Percentiles rank a stretch among this genome's conserved stretches.
These are phyloP conservation scores for Exophiala sp. DNA, from an alignment of 2,329 filamentous ascomycete species.

Conservation along the genomic window DNA sequence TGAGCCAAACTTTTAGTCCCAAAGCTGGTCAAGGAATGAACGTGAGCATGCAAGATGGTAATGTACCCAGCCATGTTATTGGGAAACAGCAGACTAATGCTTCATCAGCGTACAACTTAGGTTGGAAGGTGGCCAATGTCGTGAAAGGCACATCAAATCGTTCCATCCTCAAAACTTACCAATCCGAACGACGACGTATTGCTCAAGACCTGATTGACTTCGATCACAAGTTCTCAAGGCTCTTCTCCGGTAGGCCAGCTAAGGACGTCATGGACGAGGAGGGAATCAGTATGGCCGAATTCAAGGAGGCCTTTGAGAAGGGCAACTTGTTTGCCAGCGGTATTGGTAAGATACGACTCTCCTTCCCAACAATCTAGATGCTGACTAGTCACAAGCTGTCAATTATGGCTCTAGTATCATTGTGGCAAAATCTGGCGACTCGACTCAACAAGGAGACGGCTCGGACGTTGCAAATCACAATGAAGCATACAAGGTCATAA, in stretches of 20 bases:
- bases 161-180: conserved; percentile 47
- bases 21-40: conserved; percentile 70
- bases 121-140: conserved; percentile 52
- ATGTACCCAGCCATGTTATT: neutral
- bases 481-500: conserved; percentile 22
- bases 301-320: conserved; percentile 56
- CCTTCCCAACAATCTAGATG: conserved; percentile 26
- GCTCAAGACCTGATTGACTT: conserved; percentile 62
- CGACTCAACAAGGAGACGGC: conserved; percentile 44
- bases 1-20: conserved; percentile 35
- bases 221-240: conserved; percentile 50
- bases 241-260: conserved; percentile 54
- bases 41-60: conserved; percentile 60
- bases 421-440: conserved; percentile 48
- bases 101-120: conserved; percentile 47
- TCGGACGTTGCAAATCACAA: conserved; percentile 36
- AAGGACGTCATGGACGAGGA: conserved; percentile 56
- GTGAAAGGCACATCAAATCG: conserved; percentile 40
- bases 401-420: conserved; percentile 54
- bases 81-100: neutral
- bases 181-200: conserved; percentile 51
- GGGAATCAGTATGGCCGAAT: conserved; percentile 57
- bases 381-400: conserved; percentile 37
- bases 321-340: conserved; percentile 57
- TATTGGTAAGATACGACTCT: conserved; percentile 32